Base-by-base conservation (phyloP, 768 basidiomycete genomes). In the Boletales sp. region DNA sequence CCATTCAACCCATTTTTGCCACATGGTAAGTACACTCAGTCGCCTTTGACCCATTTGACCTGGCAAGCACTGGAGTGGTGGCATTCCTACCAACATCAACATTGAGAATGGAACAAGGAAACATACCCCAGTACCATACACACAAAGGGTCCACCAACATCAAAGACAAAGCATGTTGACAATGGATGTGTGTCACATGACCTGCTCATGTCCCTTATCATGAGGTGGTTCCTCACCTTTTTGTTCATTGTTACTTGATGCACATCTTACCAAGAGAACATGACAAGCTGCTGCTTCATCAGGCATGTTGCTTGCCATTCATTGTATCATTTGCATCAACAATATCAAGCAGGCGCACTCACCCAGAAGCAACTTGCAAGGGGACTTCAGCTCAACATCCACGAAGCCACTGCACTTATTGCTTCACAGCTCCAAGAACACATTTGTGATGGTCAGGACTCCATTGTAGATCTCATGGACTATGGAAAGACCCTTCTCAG, bases 341-440 rank as follows among this genome's bases (percentile, higher is more conserved):
- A n/a, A n/a, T n/a, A n/a, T n/a, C n/a, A n/a, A 86, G 82, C 86
- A 24, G 97, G 97, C 19, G 83, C 80, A 53, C 81, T 98, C 15
- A 93, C 97, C 2, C 95, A 98, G 70, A 87, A 92, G 61, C 87
- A 97, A 36, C 83, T 99, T 14, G 95, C 95, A 5, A 81, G 97
- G n/a, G 97, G 97, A 9, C 66, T 95, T 32, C 79, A 79, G 47
- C 80, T 98, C 47, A 98, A 98, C 69, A 72, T 84, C 53, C 80
- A 89, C 4, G 97, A 99, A 70, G 86, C 94, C 0, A 80, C 84
- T 13, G 94, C 91, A 2, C 79, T 99, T 9, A 93, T 99, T 55
- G 86, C 93, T 2, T 83, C 82, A n/a, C 88, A 91, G 59, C 80
- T 97, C 2, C 95, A 98, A 59, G 95, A 97, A 67, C 81, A 83